Percentiles rank a stretch among this genome's conserved stretches.
Evolutionary conservation across 176 grass and related monocot genomes (phyloP).

Genomic region (Raddia guianensis): DNA sequence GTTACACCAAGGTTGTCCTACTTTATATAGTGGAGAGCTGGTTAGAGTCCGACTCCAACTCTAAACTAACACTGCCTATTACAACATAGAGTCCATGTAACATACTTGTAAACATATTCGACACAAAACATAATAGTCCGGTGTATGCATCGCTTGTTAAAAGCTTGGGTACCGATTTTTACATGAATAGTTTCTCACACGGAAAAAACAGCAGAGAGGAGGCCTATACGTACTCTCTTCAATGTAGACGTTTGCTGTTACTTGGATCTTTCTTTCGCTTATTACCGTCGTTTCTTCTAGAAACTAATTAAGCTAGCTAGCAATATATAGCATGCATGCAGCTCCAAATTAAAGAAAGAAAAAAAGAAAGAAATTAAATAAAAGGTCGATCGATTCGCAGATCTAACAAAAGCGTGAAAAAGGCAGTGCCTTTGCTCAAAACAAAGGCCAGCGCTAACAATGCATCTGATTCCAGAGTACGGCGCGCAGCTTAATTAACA

Average conservation of each 20-base stretch:
- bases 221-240: too few relatives aligned
- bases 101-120: too few relatives aligned
- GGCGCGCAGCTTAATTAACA: not conserved
- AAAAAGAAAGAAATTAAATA: not conserved
- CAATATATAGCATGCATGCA: not conserved
- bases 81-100: too few relatives aligned
- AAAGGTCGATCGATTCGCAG: constrained; percentile 43
- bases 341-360: not conserved
- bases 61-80: too few relatives aligned
- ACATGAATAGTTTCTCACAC: not conserved
- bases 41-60: too few relatives aligned
- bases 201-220: too few relatives aligned
- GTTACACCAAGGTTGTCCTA: too few relatives aligned
- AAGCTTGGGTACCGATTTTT: too few relatives aligned
- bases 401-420: constrained; percentile 49
- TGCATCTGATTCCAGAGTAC: constrained; percentile 59
- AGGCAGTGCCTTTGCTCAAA: constrained; percentile 22
- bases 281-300: constrained; percentile 21
- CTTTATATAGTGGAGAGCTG: too few relatives aligned
- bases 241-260: not conserved
- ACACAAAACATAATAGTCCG: too few relatives aligned
- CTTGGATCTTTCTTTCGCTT: not conserved
- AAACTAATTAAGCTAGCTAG: not conserved
- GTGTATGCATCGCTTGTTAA: too few relatives aligned
- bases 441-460: constrained; percentile 21